Base-by-base conservation (phyloP, 148 eudicot genomes). In the Persicaria maculosa region DNA sequence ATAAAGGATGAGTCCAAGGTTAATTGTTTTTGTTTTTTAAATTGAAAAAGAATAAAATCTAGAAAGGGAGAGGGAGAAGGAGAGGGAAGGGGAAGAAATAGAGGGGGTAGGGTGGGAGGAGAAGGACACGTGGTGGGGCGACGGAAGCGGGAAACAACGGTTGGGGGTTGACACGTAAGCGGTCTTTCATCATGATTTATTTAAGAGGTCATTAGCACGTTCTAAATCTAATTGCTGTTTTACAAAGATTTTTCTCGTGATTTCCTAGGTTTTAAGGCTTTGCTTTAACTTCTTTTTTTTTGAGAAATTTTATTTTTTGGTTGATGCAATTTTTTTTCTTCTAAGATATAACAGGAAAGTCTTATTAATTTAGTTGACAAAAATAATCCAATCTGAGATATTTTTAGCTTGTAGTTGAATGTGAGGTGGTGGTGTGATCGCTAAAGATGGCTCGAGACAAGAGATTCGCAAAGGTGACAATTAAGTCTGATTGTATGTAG, bases 61-160 rank as follows among this genome's bases (percentile, higher is more conserved):
- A 40, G 47, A 73, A 9, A 43, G 44, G 61, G 45, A 58, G 43
- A 43, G 44, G 61, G 40, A 58, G 43, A 17, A 48, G 44, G 22
- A 46, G 7, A 58, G 69, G 19, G 45, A 12, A 53, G 70, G 58
- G 19, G 71, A 55, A 45, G 47, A 47, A 57, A 31, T 31, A 31
- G 40, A 73, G 58, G 19, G 71, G 50, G 47, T 47, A 57, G 52
- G 40, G 64, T 45, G 47, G 48, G 19, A 43, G 53, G 57, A 69
- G 22, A 59, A 16, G 72, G 85, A 81, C 90, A 86, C 87, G 87
- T 85, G 93, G 79, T 76, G 83, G 80, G 77, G 44, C 17, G 74
- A 55, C 76, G 72, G 76, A 61, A 70, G 79, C 44, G 54, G 76
- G 45, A 59, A 74, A 68, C 74, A 64, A 79, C 79, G 76, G 83